Conservation (phyloP, 2,329 filamentous ascomycete genomes). For the Fusarium acutatum region DNA sequence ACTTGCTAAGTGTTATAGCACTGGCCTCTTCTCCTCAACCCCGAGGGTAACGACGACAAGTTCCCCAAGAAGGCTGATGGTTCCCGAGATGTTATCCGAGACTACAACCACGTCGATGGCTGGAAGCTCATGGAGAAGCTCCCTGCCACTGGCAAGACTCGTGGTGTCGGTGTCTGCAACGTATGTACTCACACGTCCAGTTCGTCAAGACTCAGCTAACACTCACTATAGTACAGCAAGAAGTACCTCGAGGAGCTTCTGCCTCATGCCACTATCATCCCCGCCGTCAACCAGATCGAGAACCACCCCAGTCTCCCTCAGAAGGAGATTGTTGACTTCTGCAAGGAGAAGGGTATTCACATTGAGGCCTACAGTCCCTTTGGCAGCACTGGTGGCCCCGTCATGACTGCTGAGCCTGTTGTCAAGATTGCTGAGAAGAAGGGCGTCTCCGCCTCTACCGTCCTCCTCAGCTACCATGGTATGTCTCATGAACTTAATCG, state of each 20-base stretch:
- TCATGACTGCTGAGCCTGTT: slow-evolving; percentile 70
- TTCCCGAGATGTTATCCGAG: slow-evolving; percentile 74
- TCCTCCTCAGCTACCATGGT: slow-evolving; percentile 79
- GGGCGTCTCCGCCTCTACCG: slow-evolving; percentile 65
- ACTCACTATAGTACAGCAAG: slow-evolving; percentile 58
- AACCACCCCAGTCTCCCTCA: slow-evolving; percentile 77
- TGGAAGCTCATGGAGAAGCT: slow-evolving; percentile 81
- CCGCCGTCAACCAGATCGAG: slow-evolving; percentile 77
- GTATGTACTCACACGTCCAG: slow-evolving; percentile 36
- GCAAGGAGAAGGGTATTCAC: slow-evolving; percentile 73
- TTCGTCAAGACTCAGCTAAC: neutral
- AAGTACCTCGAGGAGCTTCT: slow-evolving; percentile 65
- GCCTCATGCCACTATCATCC: slow-evolving; percentile 60
- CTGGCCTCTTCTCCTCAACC: slow-evolving; percentile 85
- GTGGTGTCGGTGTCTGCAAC: slow-evolving; percentile 65
- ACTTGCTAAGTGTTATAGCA: slow-evolving; percentile 57
- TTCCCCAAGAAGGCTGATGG: slow-evolving; percentile 81
- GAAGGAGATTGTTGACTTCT: slow-evolving; percentile 75
- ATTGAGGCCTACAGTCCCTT: slow-evolving; percentile 77
- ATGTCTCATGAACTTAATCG: slow-evolving; percentile 42
- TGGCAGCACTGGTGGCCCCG: slow-evolving; percentile 69
- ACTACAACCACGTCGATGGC: slow-evolving; percentile 76
- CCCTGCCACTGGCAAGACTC: slow-evolving; percentile 65
- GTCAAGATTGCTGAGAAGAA: slow-evolving; percentile 72
- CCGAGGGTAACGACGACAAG: slow-evolving; percentile 76